phyloP scores from a whole-genome alignment of 306 rosid genomes.

The Delonix regia region DNA sequence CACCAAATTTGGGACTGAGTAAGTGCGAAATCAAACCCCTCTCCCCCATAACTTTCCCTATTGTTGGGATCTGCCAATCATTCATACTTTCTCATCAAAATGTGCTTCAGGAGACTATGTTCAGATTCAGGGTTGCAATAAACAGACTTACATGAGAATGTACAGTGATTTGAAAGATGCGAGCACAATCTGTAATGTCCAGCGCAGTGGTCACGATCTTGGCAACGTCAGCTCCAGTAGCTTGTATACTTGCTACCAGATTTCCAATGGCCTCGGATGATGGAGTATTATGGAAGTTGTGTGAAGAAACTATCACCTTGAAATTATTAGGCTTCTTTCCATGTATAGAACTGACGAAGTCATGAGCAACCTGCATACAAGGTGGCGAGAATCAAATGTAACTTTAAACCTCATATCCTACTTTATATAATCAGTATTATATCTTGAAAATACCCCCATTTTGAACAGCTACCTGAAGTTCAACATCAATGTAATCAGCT shows the following conservation, averaged over 20 bases:
- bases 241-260: conserved; percentile 48
- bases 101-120: background rate
- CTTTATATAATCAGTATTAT: too few relatives aligned
- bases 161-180: conserved; percentile 47
- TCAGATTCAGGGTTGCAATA: background rate
- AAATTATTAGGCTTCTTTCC: conserved; percentile 47
- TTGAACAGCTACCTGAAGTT: conserved; percentile 43
- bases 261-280: conserved; percentile 49
- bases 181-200: conserved; percentile 52
- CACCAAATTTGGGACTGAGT: conserved; percentile 54
- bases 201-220: conserved; percentile 52
- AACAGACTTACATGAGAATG: conserved; percentile 45
- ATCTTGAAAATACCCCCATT: background rate
- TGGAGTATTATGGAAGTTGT: conserved; percentile 53
- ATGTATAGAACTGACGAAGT: conserved; percentile 41
- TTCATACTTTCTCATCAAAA: background rate
- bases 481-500: conserved; percentile 50
- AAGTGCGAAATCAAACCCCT: conserved; percentile 49
- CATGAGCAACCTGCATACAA: conserved; percentile 43
- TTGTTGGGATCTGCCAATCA: conserved; percentile 44
- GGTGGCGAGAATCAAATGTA: background rate
- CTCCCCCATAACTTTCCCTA: conserved; percentile 52
- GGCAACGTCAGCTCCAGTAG: conserved; percentile 53
- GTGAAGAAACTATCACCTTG: conserved; percentile 54
- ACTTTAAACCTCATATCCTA: too few relatives aligned